These are phyloP conservation scores for Phaeodactylum tricornutum DNA, from an alignment of 108 stramenopile species.

Conservation along the genomic window DNA sequence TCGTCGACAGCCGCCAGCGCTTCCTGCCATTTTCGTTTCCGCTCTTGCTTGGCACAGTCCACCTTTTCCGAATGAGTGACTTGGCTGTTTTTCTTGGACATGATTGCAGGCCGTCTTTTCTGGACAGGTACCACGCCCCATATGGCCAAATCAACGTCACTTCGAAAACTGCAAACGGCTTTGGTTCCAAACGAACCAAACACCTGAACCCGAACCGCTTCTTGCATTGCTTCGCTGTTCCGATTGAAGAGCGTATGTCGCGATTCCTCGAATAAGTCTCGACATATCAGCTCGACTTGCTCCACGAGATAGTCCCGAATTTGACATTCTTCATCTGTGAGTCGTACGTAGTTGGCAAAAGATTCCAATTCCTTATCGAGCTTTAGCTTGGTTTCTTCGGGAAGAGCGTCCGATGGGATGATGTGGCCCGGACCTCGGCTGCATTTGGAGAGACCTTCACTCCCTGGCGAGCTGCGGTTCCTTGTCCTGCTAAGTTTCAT, in stretches of 20 bases:
- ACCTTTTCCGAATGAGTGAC: background rate
- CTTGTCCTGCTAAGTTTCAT: no score
- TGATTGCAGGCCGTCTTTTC: no score
- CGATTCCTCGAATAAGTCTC: slow-evolving; percentile 25
- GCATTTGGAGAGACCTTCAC: no score
- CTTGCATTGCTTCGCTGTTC: slow-evolving; percentile 4
- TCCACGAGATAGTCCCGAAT: slow-evolving; percentile 32
- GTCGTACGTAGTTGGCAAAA: slow-evolving; percentile 51
- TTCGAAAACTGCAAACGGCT: slow-evolving; percentile 53
- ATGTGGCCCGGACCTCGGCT: no score
- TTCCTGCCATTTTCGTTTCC: slow-evolving; percentile 4
- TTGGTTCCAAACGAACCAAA: slow-evolving; percentile 73
- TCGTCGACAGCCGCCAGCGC: slow-evolving; percentile 24
- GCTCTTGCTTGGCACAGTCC: background rate
- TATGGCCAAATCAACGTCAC: slow-evolving; percentile 68
- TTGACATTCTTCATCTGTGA: slow-evolving; percentile 31
- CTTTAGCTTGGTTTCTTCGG: background rate
- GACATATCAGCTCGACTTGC: no score
- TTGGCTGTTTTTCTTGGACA: slow-evolving; percentile 8
- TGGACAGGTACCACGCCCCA: slow-evolving; percentile 49
- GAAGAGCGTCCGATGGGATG: background rate
- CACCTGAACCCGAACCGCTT: slow-evolving; percentile 26
- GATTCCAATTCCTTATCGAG: slow-evolving; percentile 42
- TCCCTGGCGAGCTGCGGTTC: no score
- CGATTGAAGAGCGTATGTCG: slow-evolving; percentile 5